Evolutionary conservation across 164 flowering plant genomes (phyloP), one percentile per base, ranked within the genome.

Genomic region (Aristolochia contorta): DNA sequence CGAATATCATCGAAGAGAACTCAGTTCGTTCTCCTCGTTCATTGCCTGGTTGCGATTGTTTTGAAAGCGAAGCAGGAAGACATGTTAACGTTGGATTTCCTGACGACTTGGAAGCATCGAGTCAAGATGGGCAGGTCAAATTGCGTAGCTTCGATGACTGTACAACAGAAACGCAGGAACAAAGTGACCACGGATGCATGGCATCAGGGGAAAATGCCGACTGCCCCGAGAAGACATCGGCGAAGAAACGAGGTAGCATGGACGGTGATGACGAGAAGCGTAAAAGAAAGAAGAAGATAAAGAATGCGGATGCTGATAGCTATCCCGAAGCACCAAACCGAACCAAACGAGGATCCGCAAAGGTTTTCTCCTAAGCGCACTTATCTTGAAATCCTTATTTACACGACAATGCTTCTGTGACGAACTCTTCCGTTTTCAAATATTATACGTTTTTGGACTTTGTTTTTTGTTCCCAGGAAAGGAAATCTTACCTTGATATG

Each of bases 381-480:
- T 60, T 21, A 47, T 51, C 43, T 49, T 16, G 6, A 10, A 13
- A 45, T 19, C 0, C 13, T 46, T 20, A 43, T 20, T 33, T 58
- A 37, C 23, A 52, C 6, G 30, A 27, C 5, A 27, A 27, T 27
- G 5, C 10, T 41, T 53, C 21, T 22, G n/a, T n/a, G 13, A 3
- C 55, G 21, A 20, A 37, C 21, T 21, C 47, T 50, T 24, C 6
- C 47, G n/a, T 54, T n/a, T 61, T 59, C 25, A 14, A 23, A 1
- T 59, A 19, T 47, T 58, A 33, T 37, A 58, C 59, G 5, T 56
- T 24, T 15, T 12, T 56, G 21, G 20, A 32, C 30, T 41, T 22
- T 6, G 41, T 22, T 19, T 68, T 61, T 58, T 60, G n/a, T n/a
- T n/a, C n/a, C 12, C 70, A 86, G 98, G 90, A 82, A 62, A 79